phyloP scores from a whole-genome alignment of 352 stramenopile genomes.

The Phytopythium chamaehyphon region DNA sequence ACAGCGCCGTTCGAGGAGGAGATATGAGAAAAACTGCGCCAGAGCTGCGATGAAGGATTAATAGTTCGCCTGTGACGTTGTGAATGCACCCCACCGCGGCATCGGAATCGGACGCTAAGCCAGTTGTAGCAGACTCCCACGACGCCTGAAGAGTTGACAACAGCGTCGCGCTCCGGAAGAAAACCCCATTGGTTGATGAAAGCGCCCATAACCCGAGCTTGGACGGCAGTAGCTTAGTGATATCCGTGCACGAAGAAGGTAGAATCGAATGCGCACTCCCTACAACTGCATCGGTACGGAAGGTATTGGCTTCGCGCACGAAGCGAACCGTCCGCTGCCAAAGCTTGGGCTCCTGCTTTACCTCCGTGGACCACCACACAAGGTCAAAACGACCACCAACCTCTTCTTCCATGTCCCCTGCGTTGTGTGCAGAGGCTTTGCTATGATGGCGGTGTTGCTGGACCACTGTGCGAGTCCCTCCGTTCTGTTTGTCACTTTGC shows the following conservation, averaged over 20 bases:
- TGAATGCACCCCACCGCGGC: constrained; percentile 37
- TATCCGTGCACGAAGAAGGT: constrained; percentile 17
- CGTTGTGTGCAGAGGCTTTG: neutral
- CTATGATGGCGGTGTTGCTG: neutral
- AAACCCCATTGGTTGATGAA: constrained; percentile 39
- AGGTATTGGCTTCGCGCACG: constrained; percentile 57
- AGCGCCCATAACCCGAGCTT: constrained; percentile 72
- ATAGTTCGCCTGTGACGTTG: constrained; percentile 71
- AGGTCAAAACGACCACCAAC: constrained; percentile 46
- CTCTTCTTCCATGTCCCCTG: constrained; percentile 4
- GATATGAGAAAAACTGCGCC: constrained; percentile 42
- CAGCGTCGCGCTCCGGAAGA: constrained; percentile 52
- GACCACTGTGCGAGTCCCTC: neutral
- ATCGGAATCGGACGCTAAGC: constrained; percentile 8
- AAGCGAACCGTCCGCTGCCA: constrained; percentile 70
- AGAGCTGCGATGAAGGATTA: constrained; percentile 36
- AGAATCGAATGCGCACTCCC: constrained; percentile 45
- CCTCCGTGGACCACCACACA: constrained; percentile 72
- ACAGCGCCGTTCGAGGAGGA: neutral
- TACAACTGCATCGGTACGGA: constrained; percentile 74
- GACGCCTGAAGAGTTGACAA: constrained; percentile 31
- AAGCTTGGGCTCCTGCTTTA: constrained; percentile 55
- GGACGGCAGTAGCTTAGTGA: constrained; percentile 44
- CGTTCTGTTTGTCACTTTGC: constrained; percentile 4
- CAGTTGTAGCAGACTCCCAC: constrained; percentile 20